Conservation (phyloP, 108 stramenopile genomes). For the Aurantiochytrium sp. region DNA sequence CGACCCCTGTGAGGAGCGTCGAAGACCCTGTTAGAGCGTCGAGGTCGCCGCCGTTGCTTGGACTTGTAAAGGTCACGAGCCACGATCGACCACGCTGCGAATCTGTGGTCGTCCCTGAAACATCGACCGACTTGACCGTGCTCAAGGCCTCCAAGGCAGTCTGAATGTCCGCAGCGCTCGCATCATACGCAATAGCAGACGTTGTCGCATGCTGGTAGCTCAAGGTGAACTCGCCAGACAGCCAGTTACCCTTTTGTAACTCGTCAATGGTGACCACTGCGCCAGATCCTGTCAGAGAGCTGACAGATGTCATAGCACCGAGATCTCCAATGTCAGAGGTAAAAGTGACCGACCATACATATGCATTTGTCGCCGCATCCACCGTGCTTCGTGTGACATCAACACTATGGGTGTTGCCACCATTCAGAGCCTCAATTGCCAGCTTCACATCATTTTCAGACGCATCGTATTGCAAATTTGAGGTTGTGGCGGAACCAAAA, state of each 20-base stretch:
- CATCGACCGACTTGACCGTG: conserved; percentile 30
- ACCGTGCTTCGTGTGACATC: conserved; percentile 6
- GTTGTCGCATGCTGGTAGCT: conserved; percentile 46
- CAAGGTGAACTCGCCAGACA: conserved; percentile 54
- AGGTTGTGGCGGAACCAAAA: conserved; percentile 45
- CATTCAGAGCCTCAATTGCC: conserved; percentile 45
- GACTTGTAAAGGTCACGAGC: conserved; percentile 43
- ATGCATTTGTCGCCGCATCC: conserved; percentile 58
- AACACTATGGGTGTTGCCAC: conserved; percentile 20
- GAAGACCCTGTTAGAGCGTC: not conserved
- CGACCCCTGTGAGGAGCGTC: not conserved
- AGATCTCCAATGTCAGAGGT: conserved; percentile 36
- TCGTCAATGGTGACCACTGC: conserved; percentile 40
- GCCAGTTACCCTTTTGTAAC: conserved; percentile 9
- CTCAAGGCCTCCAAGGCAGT: conserved; percentile 46
- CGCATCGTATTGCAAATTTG: conserved; percentile 45
- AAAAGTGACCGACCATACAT: conserved; percentile 64
- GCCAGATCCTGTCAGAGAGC: conserved; percentile 41
- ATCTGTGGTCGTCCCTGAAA: not conserved
- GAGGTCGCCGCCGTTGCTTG: not conserved
- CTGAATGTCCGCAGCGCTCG: conserved; percentile 36
- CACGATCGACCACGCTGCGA: conserved; percentile 40
- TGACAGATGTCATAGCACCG: conserved; percentile 27
- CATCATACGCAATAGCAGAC: conserved; percentile 34
- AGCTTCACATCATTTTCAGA: conserved; percentile 37